Conservation (phyloP, 805 yeast species). For the Starmerella khaoyaiensis region DNA sequence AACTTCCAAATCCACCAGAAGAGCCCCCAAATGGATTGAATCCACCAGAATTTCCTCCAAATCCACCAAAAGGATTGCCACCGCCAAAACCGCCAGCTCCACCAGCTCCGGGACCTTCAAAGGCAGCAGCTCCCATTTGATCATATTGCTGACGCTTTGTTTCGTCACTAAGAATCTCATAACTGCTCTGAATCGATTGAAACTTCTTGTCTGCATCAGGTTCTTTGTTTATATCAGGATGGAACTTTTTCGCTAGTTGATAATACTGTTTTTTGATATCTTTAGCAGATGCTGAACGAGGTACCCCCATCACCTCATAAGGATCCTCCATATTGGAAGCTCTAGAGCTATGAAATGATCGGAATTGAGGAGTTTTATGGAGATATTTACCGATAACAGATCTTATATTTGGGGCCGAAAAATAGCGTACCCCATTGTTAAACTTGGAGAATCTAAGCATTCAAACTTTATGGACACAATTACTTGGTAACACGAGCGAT, state of each 20-base stretch:
- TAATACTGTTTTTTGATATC: conserved; percentile 92
- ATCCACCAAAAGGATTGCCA: conserved; percentile 32
- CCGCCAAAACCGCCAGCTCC: conserved; percentile 35
- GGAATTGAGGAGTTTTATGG: too few relatives aligned
- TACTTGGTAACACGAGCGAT: too few relatives aligned
- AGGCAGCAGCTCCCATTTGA: conserved; percentile 80
- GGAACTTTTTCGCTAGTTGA: conserved; percentile 82
- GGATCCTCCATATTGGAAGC: conserved; percentile 45
- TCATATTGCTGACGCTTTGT: conserved; percentile 80
- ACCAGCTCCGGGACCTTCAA: conserved; percentile 41
- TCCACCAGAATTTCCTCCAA: conserved; percentile 29
- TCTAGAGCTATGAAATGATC: conserved; percentile 14
- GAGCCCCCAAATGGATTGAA: conserved; percentile 32
- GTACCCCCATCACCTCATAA: conserved; percentile 69
- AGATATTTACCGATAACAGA: too few relatives aligned
- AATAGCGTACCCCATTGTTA: too few relatives aligned
- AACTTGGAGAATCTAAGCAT: too few relatives aligned
- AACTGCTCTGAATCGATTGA: conserved; percentile 88
- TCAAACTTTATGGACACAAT: too few relatives aligned
- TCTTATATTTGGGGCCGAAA: too few relatives aligned
- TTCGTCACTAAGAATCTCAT: conserved; percentile 78
- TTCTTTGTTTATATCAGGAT: conserved; percentile 94
- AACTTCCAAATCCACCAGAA: conserved; percentile 30
- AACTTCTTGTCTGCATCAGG: conserved; percentile 75
- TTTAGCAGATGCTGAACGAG: conserved; percentile 52